Conservation (phyloP, 352 stramenopile species). For the Phytopythium kandeliae region DNA sequence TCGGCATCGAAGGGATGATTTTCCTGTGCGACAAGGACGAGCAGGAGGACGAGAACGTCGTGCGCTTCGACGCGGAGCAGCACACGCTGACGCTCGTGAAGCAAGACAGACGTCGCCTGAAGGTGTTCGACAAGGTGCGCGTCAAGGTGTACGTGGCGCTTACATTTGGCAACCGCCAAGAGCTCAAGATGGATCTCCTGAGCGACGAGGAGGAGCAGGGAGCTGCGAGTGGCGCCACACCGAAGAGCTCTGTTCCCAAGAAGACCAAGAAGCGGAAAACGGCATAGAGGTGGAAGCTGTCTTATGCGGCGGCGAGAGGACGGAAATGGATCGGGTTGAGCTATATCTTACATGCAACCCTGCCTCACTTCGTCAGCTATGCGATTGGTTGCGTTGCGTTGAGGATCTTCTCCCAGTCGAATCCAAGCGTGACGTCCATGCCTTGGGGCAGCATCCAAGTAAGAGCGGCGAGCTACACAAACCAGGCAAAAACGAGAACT, state of each 20-base stretch:
- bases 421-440: slow-evolving; percentile 14
- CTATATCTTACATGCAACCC: too few species aligned
- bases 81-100: slow-evolving; percentile 63
- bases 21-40: slow-evolving; percentile 80
- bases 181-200: slow-evolving; percentile 80
- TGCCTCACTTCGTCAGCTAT: too few species aligned
- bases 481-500: too few species aligned
- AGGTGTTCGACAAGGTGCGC: slow-evolving; percentile 77
- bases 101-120: slow-evolving; percentile 40
- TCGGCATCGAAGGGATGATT: slow-evolving; percentile 98
- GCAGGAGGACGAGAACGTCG: slow-evolving; percentile 45
- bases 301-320: not conserved
- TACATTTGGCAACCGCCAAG: slow-evolving; percentile 77
- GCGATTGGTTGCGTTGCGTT: slow-evolving; percentile 5
- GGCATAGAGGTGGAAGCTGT: not conserved
- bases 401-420: slow-evolving; percentile 15
- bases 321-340: too few species aligned
- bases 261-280: slow-evolving; percentile 1
- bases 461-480: too few species aligned
- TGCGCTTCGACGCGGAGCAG: slow-evolving; percentile 40
- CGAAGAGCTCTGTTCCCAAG: not conserved
- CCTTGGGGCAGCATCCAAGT: slow-evolving; percentile 1
- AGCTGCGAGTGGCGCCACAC: not conserved
- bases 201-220: slow-evolving; percentile 23
- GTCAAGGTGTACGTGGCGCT: slow-evolving; percentile 77